Conservation (phyloP, 805 yeast species). For the Metschnikowia reukaufii region DNA sequence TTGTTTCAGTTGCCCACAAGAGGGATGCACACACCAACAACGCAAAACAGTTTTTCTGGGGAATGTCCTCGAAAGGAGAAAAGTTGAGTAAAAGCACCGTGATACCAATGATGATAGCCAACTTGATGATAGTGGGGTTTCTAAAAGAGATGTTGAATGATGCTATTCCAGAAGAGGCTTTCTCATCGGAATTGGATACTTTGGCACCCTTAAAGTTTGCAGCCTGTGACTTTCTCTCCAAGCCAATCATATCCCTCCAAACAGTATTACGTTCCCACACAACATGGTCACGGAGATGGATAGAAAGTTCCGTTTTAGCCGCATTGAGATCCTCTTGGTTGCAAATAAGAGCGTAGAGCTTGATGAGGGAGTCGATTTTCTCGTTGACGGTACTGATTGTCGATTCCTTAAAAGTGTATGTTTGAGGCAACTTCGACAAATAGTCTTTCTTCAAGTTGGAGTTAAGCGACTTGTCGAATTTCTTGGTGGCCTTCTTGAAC, state of each 20-base stretch:
- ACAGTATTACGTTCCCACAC: conserved; percentile 58
- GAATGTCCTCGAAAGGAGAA: conserved; percentile 62
- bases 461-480: conserved; percentile 52
- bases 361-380: conserved; percentile 32
- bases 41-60: conserved; percentile 72
- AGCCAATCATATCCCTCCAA: conserved; percentile 57
- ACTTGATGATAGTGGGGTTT: conserved; percentile 39
- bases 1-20: conserved; percentile 53
- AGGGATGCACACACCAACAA: conserved; percentile 56
- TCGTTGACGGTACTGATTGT: conserved; percentile 33
- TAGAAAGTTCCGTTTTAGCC: conserved; percentile 55
- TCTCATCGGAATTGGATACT: conserved; percentile 5
- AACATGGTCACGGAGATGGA: conserved; percentile 54
- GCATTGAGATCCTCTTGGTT: conserved; percentile 42
- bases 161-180: conserved; percentile 14
- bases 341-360: conserved; percentile 32
- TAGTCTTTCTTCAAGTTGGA: conserved; percentile 44
- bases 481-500: conserved; percentile 52
- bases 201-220: conserved; percentile 36
- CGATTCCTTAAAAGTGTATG: conserved; percentile 39
- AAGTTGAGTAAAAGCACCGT: conserved; percentile 52
- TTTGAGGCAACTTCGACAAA: conserved; percentile 46
- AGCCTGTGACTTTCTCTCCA: conserved; percentile 81
- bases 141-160: conserved; percentile 19
- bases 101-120: conserved; percentile 48